Percentiles rank a stretch among this genome's conserved stretches.
Conservation (phyloP, 306 rosid genomes). For the Carpinus viminea region DNA sequence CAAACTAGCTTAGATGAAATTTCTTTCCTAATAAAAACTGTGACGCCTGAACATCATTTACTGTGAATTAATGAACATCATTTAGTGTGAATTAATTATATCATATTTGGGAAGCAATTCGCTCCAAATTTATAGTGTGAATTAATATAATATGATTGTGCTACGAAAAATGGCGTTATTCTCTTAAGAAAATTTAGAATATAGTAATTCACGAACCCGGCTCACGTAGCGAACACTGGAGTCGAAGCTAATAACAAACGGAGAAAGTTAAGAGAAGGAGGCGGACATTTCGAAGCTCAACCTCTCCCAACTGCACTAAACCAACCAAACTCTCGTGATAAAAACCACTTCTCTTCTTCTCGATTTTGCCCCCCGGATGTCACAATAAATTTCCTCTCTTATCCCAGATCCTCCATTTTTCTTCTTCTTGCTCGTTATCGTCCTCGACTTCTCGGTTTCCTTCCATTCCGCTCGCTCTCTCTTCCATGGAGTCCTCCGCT, state of each 20-base stretch:
- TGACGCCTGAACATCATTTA: too few species aligned
- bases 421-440: neutral
- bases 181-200: too few species aligned
- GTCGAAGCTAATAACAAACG: slow-evolving; percentile 28
- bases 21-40: too few species aligned
- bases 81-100: too few species aligned
- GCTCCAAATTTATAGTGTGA: too few species aligned
- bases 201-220: slow-evolving; percentile 14
- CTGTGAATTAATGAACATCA: too few species aligned
- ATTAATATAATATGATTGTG: too few species aligned
- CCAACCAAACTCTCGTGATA: slow-evolving; percentile 4
- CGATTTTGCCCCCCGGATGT: slow-evolving; percentile 25
- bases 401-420: slow-evolving; percentile 19
- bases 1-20: too few species aligned
- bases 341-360: slow-evolving; percentile 19
- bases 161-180: too few species aligned
- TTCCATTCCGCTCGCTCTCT: slow-evolving; percentile 29
- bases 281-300: slow-evolving; percentile 70
- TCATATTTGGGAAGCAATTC: too few species aligned
- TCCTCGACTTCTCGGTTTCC: slow-evolving; percentile 8
- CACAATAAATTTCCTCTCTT: slow-evolving; percentile 15
- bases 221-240: slow-evolving; percentile 18
- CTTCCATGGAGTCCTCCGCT: slow-evolving; percentile 73
- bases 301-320: slow-evolving; percentile 24
- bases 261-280: slow-evolving; percentile 47